Percentiles rank a stretch among this genome's conserved stretches.
Conservation (phyloP, 192 early-diverging fungal species). For the Podila verticillata region DNA sequence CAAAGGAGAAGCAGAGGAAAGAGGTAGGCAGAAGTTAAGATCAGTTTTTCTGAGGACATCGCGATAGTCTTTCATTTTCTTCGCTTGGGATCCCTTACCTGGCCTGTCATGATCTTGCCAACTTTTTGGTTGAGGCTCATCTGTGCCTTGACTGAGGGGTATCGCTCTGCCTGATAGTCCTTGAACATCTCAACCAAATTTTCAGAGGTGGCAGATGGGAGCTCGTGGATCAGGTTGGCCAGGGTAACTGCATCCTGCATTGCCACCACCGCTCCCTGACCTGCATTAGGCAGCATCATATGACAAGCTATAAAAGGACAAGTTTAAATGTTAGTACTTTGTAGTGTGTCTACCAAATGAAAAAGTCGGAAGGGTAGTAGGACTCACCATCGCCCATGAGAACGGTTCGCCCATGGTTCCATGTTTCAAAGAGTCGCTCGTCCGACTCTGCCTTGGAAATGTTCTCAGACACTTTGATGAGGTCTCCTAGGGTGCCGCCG, state of each 20-base stretch:
- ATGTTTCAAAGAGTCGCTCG: conserved; percentile 11
- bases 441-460: too few species aligned
- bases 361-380: not conserved
- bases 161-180: conserved; percentile 28
- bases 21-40: not conserved
- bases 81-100: not conserved
- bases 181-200: conserved; percentile 25
- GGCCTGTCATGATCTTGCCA: conserved; percentile 12
- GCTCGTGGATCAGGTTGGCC: conserved; percentile 21
- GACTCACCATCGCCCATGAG: conserved; percentile 14
- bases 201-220: conserved; percentile 13
- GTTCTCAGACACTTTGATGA: too few species aligned
- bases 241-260: conserved; percentile 21
- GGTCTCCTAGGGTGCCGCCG: too few species aligned
- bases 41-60: not conserved
- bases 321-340: too few species aligned
- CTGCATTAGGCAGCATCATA: conserved; percentile 22
- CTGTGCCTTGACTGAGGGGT: conserved; percentile 15
- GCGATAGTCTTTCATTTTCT: not conserved
- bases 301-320: conserved; percentile 9
- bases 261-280: conserved; percentile 10
- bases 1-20: not conserved
- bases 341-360: too few species aligned
- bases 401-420: conserved; percentile 28
- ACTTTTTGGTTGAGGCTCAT: conserved; percentile 22